phyloP scores from a whole-genome alignment of 1,284 basidiomycete species.

The Boletus mariae region DNA sequence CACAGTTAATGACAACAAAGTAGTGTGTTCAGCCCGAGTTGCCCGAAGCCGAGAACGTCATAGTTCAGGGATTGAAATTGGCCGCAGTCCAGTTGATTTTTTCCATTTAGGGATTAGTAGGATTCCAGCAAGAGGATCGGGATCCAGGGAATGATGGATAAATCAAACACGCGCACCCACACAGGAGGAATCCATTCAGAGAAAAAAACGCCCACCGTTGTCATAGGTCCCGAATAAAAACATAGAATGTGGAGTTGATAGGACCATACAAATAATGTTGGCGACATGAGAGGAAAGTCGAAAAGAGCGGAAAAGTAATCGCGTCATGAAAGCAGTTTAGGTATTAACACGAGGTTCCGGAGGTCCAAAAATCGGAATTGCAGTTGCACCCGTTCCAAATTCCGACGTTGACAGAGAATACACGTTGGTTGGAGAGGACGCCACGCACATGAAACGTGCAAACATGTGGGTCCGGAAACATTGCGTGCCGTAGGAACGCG shows the following conservation, averaged over 20 bases:
- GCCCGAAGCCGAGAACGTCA: slow-evolving; percentile 3
- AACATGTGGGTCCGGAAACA: slow-evolving; percentile 18
- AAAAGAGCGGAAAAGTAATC: slow-evolving; percentile 3
- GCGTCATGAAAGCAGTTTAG: slow-evolving; percentile 7
- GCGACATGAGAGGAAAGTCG: slow-evolving; percentile 1
- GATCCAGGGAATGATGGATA: slow-evolving; percentile 6
- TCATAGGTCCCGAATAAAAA: slow-evolving; percentile 11
- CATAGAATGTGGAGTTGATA: neutral
- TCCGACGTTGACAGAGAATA: slow-evolving; percentile 6
- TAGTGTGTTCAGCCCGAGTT: slow-evolving; percentile 1
- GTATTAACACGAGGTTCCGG: slow-evolving; percentile 28
- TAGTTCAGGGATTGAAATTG: slow-evolving; percentile 6
- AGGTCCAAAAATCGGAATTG: slow-evolving; percentile 22
- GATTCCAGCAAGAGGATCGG: neutral
- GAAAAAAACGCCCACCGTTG: slow-evolving; percentile 2
- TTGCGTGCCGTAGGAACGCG: slow-evolving; percentile 14
- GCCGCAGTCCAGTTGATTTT: slow-evolving; percentile 7
- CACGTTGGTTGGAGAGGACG: neutral
- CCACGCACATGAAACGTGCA: slow-evolving; percentile 12
- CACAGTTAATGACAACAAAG: slow-evolving; percentile 8
- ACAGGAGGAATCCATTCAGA: slow-evolving; percentile 5
- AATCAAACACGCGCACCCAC: neutral
- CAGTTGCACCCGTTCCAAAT: slow-evolving; percentile 21
- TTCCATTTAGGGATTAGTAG: slow-evolving; percentile 14
- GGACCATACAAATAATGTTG: neutral